phyloP scores from a whole-genome alignment of 108 stramenopile species.

The Fistulifera pelliculosa region DNA sequence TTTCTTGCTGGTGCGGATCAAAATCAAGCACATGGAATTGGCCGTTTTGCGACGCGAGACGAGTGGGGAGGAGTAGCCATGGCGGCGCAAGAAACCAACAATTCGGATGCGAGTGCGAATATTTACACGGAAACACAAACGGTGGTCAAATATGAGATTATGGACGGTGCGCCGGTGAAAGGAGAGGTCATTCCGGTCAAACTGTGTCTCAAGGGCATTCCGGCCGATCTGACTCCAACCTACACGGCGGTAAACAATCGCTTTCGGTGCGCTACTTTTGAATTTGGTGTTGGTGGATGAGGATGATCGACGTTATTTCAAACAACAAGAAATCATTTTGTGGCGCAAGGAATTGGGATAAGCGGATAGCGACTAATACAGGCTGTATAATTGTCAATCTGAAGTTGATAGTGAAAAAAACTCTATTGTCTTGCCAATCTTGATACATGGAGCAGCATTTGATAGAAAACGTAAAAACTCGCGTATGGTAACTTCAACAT shows the following conservation, averaged over 20 bases:
- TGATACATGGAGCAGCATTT: too few species aligned
- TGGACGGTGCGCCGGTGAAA: conserved; percentile 98
- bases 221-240: conserved; percentile 97
- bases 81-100: conserved; percentile 30
- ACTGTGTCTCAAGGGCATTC: conserved; percentile 80
- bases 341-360: conserved; percentile 91
- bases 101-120: conserved; percentile 30
- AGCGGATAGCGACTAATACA: too few species aligned
- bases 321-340: conserved; percentile 97
- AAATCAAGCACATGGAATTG: conserved; percentile 99
- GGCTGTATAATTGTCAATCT: too few species aligned
- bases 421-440: too few species aligned
- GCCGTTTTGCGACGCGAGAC: conserved; percentile 96
- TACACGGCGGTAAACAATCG: conserved; percentile 88
- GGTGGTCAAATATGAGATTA: conserved; percentile 96
- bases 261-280: conserved; percentile 93
- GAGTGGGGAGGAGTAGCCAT: conserved; percentile 67
- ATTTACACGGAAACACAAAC: conserved; percentile 95
- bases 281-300: conserved; percentile 99
- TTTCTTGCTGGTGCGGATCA: conserved; percentile 96
- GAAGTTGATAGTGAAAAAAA: too few species aligned
- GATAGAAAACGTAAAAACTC: too few species aligned
- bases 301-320: conserved; percentile 99
- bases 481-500: too few species aligned
- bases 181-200: conserved; percentile 86